Base-by-base conservation (phyloP, 83 land plant genomes). In the Larix sibirica region DNA sequence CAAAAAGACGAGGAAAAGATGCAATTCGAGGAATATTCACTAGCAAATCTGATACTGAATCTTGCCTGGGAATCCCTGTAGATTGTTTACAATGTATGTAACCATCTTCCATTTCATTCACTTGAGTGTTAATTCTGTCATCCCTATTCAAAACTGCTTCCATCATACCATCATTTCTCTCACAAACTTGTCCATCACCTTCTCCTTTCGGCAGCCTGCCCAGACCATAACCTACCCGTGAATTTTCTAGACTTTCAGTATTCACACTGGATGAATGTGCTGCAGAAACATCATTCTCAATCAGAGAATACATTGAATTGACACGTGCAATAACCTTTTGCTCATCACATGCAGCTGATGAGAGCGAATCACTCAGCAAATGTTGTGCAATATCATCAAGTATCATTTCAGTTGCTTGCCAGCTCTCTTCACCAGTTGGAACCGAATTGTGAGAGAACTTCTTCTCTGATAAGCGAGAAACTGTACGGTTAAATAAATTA, bases 371-470 rank as follows among this genome's bases (percentile, higher is more conserved):
- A 31, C 90, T 88, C 1, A 92, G 77, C 59, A 94, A 79, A 82
- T 83, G 83, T 18, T 89, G 90, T n/a, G 88, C 84, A 64, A 94
- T 86, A 66, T 92, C 91, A 17, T 92, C 87, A 79, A 94, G 69
- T 44, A 88, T 62, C 21, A 81, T 85, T 47, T 80, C 64, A 66
- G 67, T 82, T n/a, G 56, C 24, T 21, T 38, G 77, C n/a, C 81
- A 66, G 24, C 69, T 42, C 61, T 42, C 61, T 31, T 40, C 66
- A 12, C 14, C 59, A 63, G 28, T 69, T 26, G 62, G 18, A 61
- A 67, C 63, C 24, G 28, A 14, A 36, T 69, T 17, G 40, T 17
- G 74, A 47, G 54, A 47, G 12, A 47, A 47, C 12, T 47, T 47
- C 54, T 47, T 47, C 54, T 47, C 54, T 47, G 54, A 47, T 47